These are phyloP conservation scores for Claviceps pusilla DNA, from an alignment of 2,329 filamentous ascomycete species.

Conservation along the genomic window DNA sequence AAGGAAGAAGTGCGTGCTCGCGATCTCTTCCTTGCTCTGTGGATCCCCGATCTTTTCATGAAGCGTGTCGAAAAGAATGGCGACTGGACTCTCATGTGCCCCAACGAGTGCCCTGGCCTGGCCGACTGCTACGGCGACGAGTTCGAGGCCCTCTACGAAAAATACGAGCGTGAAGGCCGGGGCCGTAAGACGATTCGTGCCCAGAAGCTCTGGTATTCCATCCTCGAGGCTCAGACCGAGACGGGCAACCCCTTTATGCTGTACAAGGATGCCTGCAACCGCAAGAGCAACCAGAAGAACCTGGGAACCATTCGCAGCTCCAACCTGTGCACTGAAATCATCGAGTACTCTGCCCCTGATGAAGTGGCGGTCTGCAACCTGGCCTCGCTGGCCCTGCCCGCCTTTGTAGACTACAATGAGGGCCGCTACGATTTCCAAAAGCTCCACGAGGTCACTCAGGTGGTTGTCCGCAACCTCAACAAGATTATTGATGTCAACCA, in stretches of 20 bases:
- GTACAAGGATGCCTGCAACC: conserved; percentile 97
- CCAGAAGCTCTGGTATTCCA: conserved; percentile 98
- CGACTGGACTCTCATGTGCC: conserved; percentile 96
- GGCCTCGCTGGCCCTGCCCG: conserved; percentile 81
- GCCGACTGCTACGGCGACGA: conserved; percentile 96
- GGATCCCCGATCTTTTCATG: conserved; percentile 99
- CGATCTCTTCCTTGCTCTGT: conserved; percentile 92
- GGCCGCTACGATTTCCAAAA: conserved; percentile 91
- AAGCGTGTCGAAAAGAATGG: conserved; percentile 95
- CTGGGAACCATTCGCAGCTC: conserved; percentile 95
- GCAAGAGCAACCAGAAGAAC: conserved; percentile 99
- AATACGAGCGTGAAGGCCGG: conserved; percentile 76
- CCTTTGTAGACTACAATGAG: conserved; percentile 73
- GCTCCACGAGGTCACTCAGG: conserved; percentile 84
- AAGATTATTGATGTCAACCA: conserved; percentile 97
- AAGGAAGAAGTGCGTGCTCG: conserved; percentile 96
- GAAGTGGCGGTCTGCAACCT: conserved; percentile 98
- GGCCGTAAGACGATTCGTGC: conserved; percentile 87
- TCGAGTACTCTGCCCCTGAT: conserved; percentile 93
- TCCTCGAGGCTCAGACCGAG: conserved; percentile 95
- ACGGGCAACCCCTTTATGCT: conserved; percentile 99
- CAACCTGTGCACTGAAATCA: conserved; percentile 96
- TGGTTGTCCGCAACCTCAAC: conserved; percentile 91
- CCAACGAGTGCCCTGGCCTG: conserved; percentile 86
- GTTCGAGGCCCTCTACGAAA: conserved; percentile 87